Evolutionary conservation across 1,284 basidiomycete species (phyloP), one percentile per base, ranked within the genome.

Genomic region (Marasmius oreades): DNA sequence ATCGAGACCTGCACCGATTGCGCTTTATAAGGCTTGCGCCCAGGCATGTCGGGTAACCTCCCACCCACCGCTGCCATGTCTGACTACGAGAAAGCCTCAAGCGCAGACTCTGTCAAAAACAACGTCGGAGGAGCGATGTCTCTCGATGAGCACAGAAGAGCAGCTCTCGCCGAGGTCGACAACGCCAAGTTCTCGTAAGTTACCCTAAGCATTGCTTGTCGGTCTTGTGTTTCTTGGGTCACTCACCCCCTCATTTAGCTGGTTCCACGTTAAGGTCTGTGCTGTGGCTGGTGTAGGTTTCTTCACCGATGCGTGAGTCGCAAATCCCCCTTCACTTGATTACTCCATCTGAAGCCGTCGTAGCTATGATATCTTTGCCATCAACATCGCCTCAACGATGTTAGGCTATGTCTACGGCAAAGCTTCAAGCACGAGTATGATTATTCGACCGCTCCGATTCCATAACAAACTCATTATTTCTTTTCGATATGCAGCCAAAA

Each of bases 211-310:
- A 31, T 26, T 22, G 44, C 23, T 53, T 26, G 16, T 18, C 51
- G 50, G 45, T 20, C 39, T 24, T 47, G 39, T 51, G 46, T 48
- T 39, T 46, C 44, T 46, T 53, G 22, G 26, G 22, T 23, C 43
- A 45, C 20, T 18, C 55, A 58, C 55, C 59, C 45, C 42, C 47
- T 8, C 59, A 45, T 28, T 18, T 58, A 84, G 81, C 14, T 80
- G 78, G 79, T 84, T 84, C 69, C 90, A 92, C 65, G 77, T 84
- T 48, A 90, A 87, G 67, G 80, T 91, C 55, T 83, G 81, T 66
- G 61, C 86, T 50, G 86, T 92, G 4, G 88, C 90, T 1, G 88
- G 89, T 61, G 85, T 87, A 11, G 90, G 90, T 34, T 92, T 92
- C 77, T 92, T 91, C 74, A 90, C 90, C 43, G 90, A 90, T 71